phyloP scores from a whole-genome alignment of 192 early-diverging fungal genomes.

The Umbelopsis sp. region DNA sequence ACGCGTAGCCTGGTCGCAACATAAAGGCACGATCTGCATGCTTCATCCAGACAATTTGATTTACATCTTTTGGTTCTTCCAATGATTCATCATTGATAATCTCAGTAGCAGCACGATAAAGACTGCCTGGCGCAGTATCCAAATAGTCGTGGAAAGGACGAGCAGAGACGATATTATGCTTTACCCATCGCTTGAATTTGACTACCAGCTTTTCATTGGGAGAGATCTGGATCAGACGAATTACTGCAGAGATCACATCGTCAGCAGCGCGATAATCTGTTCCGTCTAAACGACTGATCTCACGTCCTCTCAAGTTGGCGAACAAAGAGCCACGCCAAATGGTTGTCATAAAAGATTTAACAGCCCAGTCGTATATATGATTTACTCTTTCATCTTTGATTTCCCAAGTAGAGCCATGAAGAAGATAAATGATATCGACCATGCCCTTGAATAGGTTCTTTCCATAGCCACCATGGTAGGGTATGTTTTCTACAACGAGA shows the following conservation, averaged over 20 bases:
- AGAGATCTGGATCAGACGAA: neutral
- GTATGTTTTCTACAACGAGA: neutral
- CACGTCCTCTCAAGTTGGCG: constrained; percentile 3
- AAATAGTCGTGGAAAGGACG: constrained; percentile 1
- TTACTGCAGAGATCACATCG: constrained; percentile 4
- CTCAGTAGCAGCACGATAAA: neutral
- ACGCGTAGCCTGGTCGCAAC: neutral
- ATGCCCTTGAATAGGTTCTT: constrained; percentile 13
- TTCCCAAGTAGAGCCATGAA: constrained; percentile 13
- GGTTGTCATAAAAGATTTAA: constrained; percentile 10
- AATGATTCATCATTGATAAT: neutral
- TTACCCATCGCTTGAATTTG: constrained; percentile 9
- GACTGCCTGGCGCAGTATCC: constrained; percentile 4
- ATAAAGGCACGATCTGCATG: constrained; percentile 1
- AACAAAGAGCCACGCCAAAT: neutral
- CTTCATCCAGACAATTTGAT: constrained; percentile 5
- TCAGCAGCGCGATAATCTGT: constrained; percentile 6
- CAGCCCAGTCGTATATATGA: constrained; percentile 14
- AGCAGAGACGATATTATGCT: neutral
- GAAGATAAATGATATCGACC: neutral
- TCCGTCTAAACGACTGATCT: constrained; percentile 10
- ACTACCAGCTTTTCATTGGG: neutral
- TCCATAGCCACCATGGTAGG: constrained; percentile 16
- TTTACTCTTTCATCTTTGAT: neutral
- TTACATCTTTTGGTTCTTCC: neutral